phyloP scores from a whole-genome alignment of 169 alveolate genomes.

The Plasmodium fragile region DNA sequence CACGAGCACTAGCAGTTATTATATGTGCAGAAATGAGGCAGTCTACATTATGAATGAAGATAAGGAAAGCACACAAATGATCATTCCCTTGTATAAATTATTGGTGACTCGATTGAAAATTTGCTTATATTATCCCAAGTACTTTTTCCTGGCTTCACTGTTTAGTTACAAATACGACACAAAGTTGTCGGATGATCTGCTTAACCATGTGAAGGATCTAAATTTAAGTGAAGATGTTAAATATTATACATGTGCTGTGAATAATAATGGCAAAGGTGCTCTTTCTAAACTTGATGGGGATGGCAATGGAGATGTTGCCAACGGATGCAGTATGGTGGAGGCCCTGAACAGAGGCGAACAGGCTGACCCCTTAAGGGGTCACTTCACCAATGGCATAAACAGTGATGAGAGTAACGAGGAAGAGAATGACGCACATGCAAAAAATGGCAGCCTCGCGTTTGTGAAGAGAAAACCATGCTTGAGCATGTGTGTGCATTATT shows the following conservation, averaged over 20 bases:
- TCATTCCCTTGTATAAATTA: constrained; percentile 65
- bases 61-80: constrained; percentile 43
- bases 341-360: neutral
- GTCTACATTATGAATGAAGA: constrained; percentile 28
- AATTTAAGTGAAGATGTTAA: constrained; percentile 19
- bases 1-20: constrained; percentile 42
- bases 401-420: neutral
- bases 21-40: constrained; percentile 16
- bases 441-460: neutral
- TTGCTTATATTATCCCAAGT: constrained; percentile 61
- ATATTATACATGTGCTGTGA: constrained; percentile 11
- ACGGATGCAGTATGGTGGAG: neutral
- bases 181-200: constrained; percentile 10
- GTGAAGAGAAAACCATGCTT: neutral
- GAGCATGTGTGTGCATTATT: constrained; percentile 2
- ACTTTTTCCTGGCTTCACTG: constrained; percentile 61
- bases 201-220: constrained; percentile 26
- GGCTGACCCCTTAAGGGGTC: neutral
- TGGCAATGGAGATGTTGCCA: neutral
- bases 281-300: neutral
- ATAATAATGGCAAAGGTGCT: neutral
- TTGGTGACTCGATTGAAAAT: constrained; percentile 67
- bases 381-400: neutral
- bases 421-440: neutral
- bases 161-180: constrained; percentile 63